These are phyloP conservation scores for Xylariaceae sp. DNA, from an alignment of 2,329 filamentous ascomycete species.

Conservation along the genomic window DNA sequence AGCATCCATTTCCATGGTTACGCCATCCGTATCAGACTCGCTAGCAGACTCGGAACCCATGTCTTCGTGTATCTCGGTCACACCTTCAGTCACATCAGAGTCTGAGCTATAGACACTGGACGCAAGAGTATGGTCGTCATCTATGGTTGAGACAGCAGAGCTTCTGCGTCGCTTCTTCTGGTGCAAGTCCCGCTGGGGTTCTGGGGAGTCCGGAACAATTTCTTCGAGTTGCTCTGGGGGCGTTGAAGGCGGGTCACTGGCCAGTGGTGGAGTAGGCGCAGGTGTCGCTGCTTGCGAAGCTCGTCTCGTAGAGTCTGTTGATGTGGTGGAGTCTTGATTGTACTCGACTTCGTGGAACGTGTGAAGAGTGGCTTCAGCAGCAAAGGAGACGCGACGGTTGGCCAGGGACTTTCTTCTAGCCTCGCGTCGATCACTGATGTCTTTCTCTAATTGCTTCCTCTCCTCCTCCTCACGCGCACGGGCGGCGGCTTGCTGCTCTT, in stretches of 20 bases:
- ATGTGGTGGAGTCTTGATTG: slow-evolving; percentile 79
- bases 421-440: slow-evolving; percentile 69
- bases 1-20: slow-evolving; percentile 73
- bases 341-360: slow-evolving; percentile 95
- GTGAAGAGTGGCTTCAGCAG: slow-evolving; percentile 92
- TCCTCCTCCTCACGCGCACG: slow-evolving; percentile 67
- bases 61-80: slow-evolving; percentile 51
- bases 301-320: slow-evolving; percentile 70
- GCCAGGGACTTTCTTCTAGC: slow-evolving; percentile 89
- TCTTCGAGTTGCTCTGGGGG: slow-evolving; percentile 59
- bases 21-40: slow-evolving; percentile 64
- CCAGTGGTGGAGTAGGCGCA: slow-evolving; percentile 36
- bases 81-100: slow-evolving; percentile 52
- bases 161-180: slow-evolving; percentile 60
- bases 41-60: slow-evolving; percentile 43
- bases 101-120: slow-evolving; percentile 76
- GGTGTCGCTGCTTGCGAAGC: slow-evolving; percentile 55
- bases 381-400: slow-evolving; percentile 92
- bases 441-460: slow-evolving; percentile 54
- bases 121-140: slow-evolving; percentile 64
- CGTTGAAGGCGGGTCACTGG: slow-evolving; percentile 58
- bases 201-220: slow-evolving; percentile 55
- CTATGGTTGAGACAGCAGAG: slow-evolving; percentile 62
- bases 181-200: slow-evolving; percentile 61
- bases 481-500: slow-evolving; percentile 66